phyloP scores from a whole-genome alignment of 2,329 filamentous ascomycete species.

The Diaporthe amygdali region DNA sequence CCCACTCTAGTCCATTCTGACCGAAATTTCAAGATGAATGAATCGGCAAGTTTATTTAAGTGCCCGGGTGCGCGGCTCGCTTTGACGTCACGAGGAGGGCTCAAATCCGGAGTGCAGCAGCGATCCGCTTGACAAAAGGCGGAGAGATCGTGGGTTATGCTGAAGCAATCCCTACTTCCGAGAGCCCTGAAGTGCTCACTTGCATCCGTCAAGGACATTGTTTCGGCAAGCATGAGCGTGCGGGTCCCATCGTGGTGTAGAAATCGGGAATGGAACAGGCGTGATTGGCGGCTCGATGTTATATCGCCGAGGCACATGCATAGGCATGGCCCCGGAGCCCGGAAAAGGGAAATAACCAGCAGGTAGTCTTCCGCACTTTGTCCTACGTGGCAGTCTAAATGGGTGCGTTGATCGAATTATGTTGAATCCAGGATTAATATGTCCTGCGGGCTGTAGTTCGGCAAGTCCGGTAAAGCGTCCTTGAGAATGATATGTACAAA shows the following conservation, averaged over 20 bases:
- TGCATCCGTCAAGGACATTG: not conserved
- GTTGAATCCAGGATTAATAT: not conserved
- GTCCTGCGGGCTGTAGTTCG: not conserved
- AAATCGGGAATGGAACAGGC: not conserved
- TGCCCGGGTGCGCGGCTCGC: not conserved
- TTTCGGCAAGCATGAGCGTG: not conserved
- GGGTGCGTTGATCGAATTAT: not conserved
- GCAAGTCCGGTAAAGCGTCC: not conserved
- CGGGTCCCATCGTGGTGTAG: not conserved
- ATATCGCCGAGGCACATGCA: not conserved
- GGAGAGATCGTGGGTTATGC: not conserved
- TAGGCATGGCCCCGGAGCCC: not conserved
- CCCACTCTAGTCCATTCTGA: not conserved
- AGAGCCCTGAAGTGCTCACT: not conserved
- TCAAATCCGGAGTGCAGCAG: slow-evolving; percentile 4
- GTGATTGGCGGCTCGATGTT: not conserved
- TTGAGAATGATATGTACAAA: not conserved
- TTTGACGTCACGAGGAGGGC: not conserved
- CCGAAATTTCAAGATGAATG: not conserved
- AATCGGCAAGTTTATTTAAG: not conserved
- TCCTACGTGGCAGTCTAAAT: not conserved
- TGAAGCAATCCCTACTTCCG: slow-evolving; percentile 5
- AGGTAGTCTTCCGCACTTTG: not conserved
- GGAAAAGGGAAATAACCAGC: not conserved
- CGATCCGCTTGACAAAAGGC: not conserved